Evolutionary conservation across 352 stramenopile genomes (phyloP).

Genomic region (Phytophthora tubulina): DNA sequence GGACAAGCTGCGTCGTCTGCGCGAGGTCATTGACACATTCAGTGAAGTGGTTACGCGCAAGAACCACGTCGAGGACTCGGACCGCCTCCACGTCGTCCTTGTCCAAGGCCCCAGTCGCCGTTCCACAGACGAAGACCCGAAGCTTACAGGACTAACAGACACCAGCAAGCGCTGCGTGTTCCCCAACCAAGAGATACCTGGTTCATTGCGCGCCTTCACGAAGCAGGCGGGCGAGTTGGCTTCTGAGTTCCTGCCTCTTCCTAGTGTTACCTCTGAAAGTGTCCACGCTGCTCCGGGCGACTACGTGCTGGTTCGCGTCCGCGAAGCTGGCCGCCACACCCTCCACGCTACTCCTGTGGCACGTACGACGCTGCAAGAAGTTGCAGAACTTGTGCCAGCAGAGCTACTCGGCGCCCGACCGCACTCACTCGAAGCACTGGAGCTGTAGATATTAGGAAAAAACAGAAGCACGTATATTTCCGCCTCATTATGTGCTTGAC

Average conservation of each 20-base stretch:
- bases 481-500: constrained; percentile 2
- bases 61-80: constrained; percentile 92
- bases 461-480: constrained; percentile 29
- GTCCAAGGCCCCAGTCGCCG: constrained; percentile 94
- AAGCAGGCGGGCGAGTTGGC: constrained; percentile 47
- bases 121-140: constrained; percentile 73
- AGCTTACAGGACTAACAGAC: constrained; percentile 89
- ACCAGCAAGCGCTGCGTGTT: constrained; percentile 93
- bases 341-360: constrained; percentile 85
- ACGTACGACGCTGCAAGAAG: constrained; percentile 76
- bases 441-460: constrained; percentile 46
- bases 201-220: constrained; percentile 58
- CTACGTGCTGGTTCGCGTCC: constrained; percentile 87
- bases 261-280: constrained; percentile 37
- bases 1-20: constrained; percentile 95
- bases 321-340: constrained; percentile 84
- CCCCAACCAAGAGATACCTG: constrained; percentile 61
- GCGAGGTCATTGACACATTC: constrained; percentile 97
- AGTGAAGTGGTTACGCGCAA: constrained; percentile 91
- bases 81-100: constrained; percentile 95
- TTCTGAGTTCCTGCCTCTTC: constrained; percentile 61
- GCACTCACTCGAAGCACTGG: constrained; percentile 49
- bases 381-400: constrained; percentile 55
- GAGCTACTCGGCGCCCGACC: constrained; percentile 69
- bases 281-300: constrained; percentile 71